A percentile compares a stretch with the other conserved stretches of the same genome.
Conservation (phyloP, 1,284 basidiomycete species). For the Puccinia brachypodii region DNA sequence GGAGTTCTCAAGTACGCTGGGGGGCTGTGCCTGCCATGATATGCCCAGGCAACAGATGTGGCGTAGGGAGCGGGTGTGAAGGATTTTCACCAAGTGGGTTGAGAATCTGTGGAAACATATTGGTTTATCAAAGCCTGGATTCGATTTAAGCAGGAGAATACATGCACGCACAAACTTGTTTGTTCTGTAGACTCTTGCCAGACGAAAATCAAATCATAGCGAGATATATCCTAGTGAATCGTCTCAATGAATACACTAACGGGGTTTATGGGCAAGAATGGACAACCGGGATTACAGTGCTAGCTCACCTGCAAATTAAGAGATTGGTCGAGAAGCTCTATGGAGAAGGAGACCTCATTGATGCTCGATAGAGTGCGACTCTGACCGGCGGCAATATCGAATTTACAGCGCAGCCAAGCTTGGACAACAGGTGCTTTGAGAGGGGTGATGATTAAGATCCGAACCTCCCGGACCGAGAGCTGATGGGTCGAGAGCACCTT, state of each 20-base stretch:
- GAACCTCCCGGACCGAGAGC: constrained; percentile 3
- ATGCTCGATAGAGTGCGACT: neutral
- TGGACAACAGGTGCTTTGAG: neutral
- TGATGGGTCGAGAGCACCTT: neutral
- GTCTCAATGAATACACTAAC: neutral
- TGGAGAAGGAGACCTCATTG: constrained; percentile 23
- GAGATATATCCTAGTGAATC: neutral
- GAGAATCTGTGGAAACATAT: constrained; percentile 7
- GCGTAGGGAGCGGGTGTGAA: neutral
- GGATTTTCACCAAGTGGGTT: neutral
- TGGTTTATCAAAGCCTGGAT: neutral
- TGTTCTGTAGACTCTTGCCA: constrained; percentile 8
- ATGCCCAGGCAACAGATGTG: constrained; percentile 12
- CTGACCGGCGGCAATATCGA: constrained; percentile 11
- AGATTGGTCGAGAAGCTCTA: constrained; percentile 13
- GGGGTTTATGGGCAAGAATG: neutral
- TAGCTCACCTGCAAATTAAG: neutral
- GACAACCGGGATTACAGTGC: neutral
- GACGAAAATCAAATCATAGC: constrained; percentile 17
- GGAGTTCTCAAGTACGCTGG: neutral
- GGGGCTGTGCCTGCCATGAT: constrained; percentile 22
- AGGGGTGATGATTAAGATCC: constrained; percentile 29
- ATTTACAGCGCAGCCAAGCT: constrained; percentile 47
- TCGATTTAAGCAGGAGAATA: neutral
- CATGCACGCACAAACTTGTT: neutral